phyloP scores from a whole-genome alignment of 2,329 filamentous ascomycete species.

The Grosmannia penicillata region DNA sequence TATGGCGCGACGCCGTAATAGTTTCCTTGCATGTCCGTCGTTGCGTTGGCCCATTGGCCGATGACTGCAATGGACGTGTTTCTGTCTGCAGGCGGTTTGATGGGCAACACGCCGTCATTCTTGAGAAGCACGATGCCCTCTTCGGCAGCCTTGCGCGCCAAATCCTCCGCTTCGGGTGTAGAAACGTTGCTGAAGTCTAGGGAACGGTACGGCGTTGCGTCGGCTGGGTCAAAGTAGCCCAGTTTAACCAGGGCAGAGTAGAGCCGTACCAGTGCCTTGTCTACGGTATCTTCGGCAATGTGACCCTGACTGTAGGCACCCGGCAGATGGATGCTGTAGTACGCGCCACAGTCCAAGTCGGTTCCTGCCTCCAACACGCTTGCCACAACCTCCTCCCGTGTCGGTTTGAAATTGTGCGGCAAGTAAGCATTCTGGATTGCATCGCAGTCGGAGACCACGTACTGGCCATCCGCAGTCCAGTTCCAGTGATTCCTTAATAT shows the following conservation, averaged over 20 bases:
- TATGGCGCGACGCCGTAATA: slow-evolving; percentile 43
- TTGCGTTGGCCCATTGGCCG: slow-evolving; percentile 31
- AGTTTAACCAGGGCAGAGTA: too few relatives aligned
- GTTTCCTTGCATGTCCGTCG: slow-evolving; percentile 24
- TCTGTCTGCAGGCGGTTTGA: slow-evolving; percentile 22
- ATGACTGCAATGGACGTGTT: slow-evolving; percentile 22
- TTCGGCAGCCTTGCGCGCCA: slow-evolving; percentile 39
- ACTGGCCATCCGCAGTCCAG: slow-evolving; percentile 43
- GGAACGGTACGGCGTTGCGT: slow-evolving; percentile 36
- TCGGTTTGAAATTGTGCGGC: slow-evolving; percentile 10
- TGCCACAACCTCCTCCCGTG: slow-evolving; percentile 12
- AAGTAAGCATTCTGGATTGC: slow-evolving; percentile 25
- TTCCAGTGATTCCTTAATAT: slow-evolving; percentile 51
- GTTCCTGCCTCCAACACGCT: slow-evolving; percentile 21
- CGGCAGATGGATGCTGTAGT: too few relatives aligned
- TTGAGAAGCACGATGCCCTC: slow-evolving; percentile 23
- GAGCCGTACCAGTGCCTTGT: too few relatives aligned
- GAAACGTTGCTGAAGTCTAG: slow-evolving; percentile 41
- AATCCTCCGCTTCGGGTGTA: slow-evolving; percentile 33
- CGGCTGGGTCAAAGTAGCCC: too few relatives aligned
- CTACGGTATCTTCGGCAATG: too few relatives aligned
- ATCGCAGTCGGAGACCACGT: slow-evolving; percentile 16
- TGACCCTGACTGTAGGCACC: too few relatives aligned
- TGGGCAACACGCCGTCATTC: slow-evolving; percentile 34
- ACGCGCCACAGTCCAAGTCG: slow-evolving; percentile 20